Conservation (phyloP, 2,329 filamentous ascomycete species). For the Sclerotinia minor region DNA sequence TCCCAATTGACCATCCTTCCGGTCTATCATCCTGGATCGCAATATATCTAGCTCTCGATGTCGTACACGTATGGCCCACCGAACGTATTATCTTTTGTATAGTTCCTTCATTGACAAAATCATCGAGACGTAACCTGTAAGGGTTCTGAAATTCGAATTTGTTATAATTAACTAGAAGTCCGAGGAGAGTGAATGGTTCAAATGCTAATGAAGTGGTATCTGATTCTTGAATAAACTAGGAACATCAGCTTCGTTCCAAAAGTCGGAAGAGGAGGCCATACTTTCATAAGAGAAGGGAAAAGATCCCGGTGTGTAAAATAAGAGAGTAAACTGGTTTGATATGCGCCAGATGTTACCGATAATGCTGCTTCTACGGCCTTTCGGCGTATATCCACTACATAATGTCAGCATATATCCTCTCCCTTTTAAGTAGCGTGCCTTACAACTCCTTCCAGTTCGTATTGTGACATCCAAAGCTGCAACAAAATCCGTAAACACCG, state of each 20-base stretch:
- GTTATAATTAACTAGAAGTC: constrained; percentile 94
- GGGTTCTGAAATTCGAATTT: constrained; percentile 99
- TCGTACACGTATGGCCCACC: constrained; percentile 70
- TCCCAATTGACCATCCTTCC: constrained; percentile 82
- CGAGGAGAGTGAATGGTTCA: constrained; percentile 78
- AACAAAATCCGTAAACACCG: constrained; percentile 85
- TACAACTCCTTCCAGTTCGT: constrained; percentile 70
- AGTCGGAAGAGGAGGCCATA: constrained; percentile 44
- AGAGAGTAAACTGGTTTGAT: constrained; percentile 88
- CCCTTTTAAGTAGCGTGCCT: constrained; percentile 45
- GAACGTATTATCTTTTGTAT: constrained; percentile 80
- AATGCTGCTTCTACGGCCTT: constrained; percentile 81
- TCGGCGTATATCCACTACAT: constrained; percentile 69
- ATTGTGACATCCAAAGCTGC: constrained; percentile 79
- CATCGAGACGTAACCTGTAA: constrained; percentile 85
- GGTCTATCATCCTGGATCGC: constrained; percentile 87
- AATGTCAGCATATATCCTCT: constrained; percentile 35
- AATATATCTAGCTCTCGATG: constrained; percentile 73
- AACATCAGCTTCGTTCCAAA: constrained; percentile 25
- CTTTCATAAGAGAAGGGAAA: constrained; percentile 94
- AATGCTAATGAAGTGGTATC: constrained; percentile 63
- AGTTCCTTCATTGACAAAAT: constrained; percentile 89
- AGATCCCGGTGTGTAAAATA: constrained; percentile 95
- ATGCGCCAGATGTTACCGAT: constrained; percentile 86
- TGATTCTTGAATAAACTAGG: constrained; percentile 77